phyloP scores from a whole-genome alignment of 2,329 filamentous ascomycete species.

The Talaromyces amestolkiae region DNA sequence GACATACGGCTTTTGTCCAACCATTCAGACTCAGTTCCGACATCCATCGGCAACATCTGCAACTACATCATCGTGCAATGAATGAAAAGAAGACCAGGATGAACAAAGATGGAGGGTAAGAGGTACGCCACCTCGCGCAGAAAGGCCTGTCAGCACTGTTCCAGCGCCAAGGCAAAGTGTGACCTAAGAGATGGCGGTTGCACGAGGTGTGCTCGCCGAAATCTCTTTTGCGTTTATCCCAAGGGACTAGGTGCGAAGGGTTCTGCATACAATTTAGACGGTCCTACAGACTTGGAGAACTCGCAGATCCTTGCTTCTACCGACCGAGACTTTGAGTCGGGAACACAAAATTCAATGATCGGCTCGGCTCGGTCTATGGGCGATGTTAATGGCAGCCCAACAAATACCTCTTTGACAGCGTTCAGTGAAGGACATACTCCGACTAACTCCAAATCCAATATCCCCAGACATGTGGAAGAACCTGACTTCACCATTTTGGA shows the following conservation, averaged over 20 bases:
- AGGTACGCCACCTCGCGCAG: slow-evolving; percentile 16
- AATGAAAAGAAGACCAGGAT: neutral
- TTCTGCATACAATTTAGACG: neutral
- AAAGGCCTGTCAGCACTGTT: slow-evolving; percentile 20
- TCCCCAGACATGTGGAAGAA: neutral
- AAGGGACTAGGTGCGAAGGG: neutral
- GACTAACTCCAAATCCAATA: neutral
- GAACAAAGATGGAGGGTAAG: slow-evolving; percentile 4
- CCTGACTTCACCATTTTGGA: slow-evolving; percentile 22
- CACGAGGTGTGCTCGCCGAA: slow-evolving; percentile 16
- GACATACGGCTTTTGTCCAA: neutral
- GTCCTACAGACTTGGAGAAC: neutral
- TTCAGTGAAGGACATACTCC: neutral
- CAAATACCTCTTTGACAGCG: neutral
- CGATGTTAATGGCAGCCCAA: neutral
- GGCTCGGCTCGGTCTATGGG: neutral
- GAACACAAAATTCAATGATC: neutral
- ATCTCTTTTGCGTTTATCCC: slow-evolving; percentile 17
- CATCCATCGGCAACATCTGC: neutral
- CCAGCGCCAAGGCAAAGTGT: slow-evolving; percentile 17
- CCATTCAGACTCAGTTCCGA: neutral
- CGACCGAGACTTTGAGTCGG: neutral
- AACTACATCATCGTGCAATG: neutral
- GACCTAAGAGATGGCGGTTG: slow-evolving; percentile 16
- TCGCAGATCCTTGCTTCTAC: neutral